Evolutionary conservation across 139 green algal genomes (phyloP), one percentile per base, ranked within the genome.

Genomic region (Chlorella sorokiniana): DNA sequence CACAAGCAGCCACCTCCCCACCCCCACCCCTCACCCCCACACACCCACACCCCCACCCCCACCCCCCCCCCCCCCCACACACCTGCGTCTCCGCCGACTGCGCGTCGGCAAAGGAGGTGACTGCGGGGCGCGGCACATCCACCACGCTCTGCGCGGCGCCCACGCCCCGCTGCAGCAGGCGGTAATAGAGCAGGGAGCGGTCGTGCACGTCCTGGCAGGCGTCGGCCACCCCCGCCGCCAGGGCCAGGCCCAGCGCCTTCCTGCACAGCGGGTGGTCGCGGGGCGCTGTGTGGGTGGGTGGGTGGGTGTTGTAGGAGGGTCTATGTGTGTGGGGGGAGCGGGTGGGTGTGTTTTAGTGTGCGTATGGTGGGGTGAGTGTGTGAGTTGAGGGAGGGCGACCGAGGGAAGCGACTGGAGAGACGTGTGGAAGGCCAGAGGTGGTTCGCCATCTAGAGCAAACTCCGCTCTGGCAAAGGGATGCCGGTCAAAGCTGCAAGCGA

Each of bases 141-240:
- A 96, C 86, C 37, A 98, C 87, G 6, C 65, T 77, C 77, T 82
- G 76, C 31, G 86, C 87, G 1, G 87, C 88, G 3, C 79, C 82
- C 6, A 91, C 56, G 74, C 91, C 86, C 44, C 90, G 73, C 42
- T 92, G 85, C 72, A 98, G 84, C 88, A 98, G 83, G 85, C 93
- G 90, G 81, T 94, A 97, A 89, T 99, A 99, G 65, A 99, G 79
- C 65, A 98, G 88, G 20, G 94, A 94, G 16, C 93, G 54, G 85
- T 98, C 96, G 61, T 95, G 94, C 51, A 99, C 94, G 74, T 97
- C 94, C 84, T 94, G 89, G 67, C 93, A 78, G 18, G 38, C 44
- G 81, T 97, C 94, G 4, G 81, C 78, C 45, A 91, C 44, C 0
- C 90, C 91, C 6, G 90, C 90, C n/a, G 86, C 82, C 71, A 97